These are phyloP conservation scores for Arctium lappa DNA, from an alignment of 129 eudicot species.

Conservation along the genomic window DNA sequence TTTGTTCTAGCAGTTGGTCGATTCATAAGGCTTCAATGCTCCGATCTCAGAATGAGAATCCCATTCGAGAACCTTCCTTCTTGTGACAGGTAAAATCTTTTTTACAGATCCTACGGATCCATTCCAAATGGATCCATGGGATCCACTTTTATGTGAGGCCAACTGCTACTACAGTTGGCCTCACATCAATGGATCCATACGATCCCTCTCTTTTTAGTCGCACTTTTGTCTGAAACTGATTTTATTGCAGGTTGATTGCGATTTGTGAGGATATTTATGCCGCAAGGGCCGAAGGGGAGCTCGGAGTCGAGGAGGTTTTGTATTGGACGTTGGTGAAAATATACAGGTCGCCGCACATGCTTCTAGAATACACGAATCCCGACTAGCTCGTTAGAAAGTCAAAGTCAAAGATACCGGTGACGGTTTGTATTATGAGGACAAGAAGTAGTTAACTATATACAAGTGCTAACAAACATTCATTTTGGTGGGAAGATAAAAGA, in stretches of 20 bases:
- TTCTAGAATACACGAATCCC: constrained; percentile 47
- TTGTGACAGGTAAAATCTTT: constrained; percentile 48
- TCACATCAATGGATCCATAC: neutral
- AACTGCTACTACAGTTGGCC: neutral
- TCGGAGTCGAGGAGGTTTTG: constrained; percentile 55
- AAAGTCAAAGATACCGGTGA: neutral
- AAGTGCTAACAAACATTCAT: constrained; percentile 26
- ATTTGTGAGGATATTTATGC: constrained; percentile 58
- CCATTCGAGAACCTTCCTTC: constrained; percentile 56
- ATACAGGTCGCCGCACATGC: constrained; percentile 53
- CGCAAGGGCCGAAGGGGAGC: constrained; percentile 63
- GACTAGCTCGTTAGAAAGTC: constrained; percentile 27
- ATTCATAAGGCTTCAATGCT: constrained; percentile 58
- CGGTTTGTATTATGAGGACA: neutral
- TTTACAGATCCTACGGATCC: neutral
- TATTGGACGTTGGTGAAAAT: constrained; percentile 58
- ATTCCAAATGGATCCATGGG: neutral
- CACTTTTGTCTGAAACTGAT: neutral
- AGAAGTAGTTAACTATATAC: constrained; percentile 25
- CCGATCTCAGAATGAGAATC: constrained; percentile 61
- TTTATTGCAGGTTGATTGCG: constrained; percentile 45
- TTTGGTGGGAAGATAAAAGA: neutral
- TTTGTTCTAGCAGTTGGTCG: constrained; percentile 58
- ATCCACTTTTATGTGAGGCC: neutral
- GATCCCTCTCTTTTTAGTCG: neutral